Evolutionary conservation across 495 filamentous ascomycete species (phyloP).

Genomic region (Tuber indicum): DNA sequence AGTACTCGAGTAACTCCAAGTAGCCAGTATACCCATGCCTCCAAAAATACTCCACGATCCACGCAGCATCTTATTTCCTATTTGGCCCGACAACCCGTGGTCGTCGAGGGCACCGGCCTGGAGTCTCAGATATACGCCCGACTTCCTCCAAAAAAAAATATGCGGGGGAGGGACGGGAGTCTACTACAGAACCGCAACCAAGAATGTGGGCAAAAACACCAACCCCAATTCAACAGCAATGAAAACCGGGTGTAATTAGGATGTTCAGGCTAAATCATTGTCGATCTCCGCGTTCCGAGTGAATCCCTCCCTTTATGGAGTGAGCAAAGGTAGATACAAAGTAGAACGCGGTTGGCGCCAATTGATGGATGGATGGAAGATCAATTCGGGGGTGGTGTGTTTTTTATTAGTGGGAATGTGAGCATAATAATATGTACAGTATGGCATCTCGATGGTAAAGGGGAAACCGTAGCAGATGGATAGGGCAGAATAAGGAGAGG

Average conservation of each 20-base stretch:
- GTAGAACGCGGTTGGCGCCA: neutral
- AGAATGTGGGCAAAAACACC: conserved; percentile 2
- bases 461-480: neutral
- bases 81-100: neutral
- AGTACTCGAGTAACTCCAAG: neutral
- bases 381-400: neutral
- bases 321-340: neutral
- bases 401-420: neutral
- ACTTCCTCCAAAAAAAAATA: neutral
- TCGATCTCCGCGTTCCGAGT: conserved; percentile 3
- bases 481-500: neutral
- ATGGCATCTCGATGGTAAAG: neutral
- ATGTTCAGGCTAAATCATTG: neutral
- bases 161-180: too few species aligned
- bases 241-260: neutral
- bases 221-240: neutral
- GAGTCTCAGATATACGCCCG: neutral
- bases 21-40: neutral
- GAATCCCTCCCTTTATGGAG: conserved; percentile 2
- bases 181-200: neutral
- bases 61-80: neutral
- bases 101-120: neutral
- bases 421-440: neutral
- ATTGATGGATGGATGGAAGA: neutral
- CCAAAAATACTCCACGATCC: neutral